These are phyloP conservation scores for Pseudozyma pruni DNA, from an alignment of 1,284 basidiomycete genomes.

Conservation along the genomic window DNA sequence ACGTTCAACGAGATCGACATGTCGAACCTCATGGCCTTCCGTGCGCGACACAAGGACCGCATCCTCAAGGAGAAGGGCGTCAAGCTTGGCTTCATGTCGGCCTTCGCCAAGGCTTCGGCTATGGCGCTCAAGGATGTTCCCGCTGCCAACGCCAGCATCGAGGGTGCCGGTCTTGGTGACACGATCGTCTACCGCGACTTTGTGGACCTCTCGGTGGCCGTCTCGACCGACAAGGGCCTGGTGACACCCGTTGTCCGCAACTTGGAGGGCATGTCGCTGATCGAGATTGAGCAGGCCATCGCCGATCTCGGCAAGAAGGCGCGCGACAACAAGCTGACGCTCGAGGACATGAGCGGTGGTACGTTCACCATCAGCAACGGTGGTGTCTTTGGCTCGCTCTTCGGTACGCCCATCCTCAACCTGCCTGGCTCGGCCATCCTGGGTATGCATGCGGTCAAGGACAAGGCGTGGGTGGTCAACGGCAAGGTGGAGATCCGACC, in stretches of 20 bases:
- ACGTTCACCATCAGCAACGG: slow-evolving; percentile 99
- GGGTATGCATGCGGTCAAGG: slow-evolving; percentile 96
- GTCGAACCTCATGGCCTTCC: slow-evolving; percentile 92
- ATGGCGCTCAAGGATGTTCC: slow-evolving; percentile 93
- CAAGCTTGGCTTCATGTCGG: slow-evolving; percentile 98
- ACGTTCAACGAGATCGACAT: slow-evolving; percentile 99
- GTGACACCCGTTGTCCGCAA: slow-evolving; percentile 97
- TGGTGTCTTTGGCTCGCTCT: slow-evolving; percentile 96
- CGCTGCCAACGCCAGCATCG: slow-evolving; percentile 92
- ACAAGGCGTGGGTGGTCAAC: slow-evolving; percentile 85
- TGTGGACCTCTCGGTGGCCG: slow-evolving; percentile 76
- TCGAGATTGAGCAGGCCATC: slow-evolving; percentile 94
- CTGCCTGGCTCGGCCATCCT: slow-evolving; percentile 93
- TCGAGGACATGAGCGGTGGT: slow-evolving; percentile 88
- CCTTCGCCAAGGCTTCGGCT: slow-evolving; percentile 87
- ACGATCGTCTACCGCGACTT: slow-evolving; percentile 96
- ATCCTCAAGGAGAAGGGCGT: slow-evolving; percentile 92
- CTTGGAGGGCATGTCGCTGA: slow-evolving; percentile 83
- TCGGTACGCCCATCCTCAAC: slow-evolving; percentile 94
- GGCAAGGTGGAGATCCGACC: slow-evolving; percentile 80
- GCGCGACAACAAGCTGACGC: slow-evolving; percentile 89
- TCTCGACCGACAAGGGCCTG: slow-evolving; percentile 95
- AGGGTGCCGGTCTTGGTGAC: slow-evolving; percentile 75
- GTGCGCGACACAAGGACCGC: slow-evolving; percentile 92
- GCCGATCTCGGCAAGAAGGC: slow-evolving; percentile 92